Evolutionary conservation across 345 rosid genomes (phyloP), one percentile per base, ranked within the genome.

Genomic region (Psidium guajava): DNA sequence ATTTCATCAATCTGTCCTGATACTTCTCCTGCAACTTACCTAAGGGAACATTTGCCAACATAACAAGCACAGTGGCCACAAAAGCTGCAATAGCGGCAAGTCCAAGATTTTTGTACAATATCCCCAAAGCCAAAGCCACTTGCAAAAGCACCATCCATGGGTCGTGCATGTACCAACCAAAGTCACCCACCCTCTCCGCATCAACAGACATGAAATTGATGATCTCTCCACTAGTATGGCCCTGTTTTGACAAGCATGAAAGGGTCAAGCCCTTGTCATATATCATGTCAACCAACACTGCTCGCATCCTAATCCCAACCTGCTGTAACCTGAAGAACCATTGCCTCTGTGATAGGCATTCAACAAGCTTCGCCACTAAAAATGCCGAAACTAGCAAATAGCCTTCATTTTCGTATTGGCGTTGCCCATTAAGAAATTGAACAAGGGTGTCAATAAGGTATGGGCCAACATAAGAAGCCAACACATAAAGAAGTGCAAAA

Each of bases 181-280:
- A 93, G 40, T 86, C 91, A 86, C 88, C 93, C 53, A 94, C 42
- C 87, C 94, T 91, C 88, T 92, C 92, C 1, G 95, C 94, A 89
- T 94, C 97, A 44, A 93, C 96, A 5, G 93, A 89, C 93, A 94
- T 93, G 87, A 91, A 88, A 86, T 94, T 94, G 83, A 94, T 92
- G 61, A 94, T 92, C 91, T 94, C 97, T 22, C 97, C 97, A 83
- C 96, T 93, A 24, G 92, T 93, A 54, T 89, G 91, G 22, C 93
- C 91, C 86, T 93, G 93, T 85, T 90, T 92, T 24, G 94, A 90
- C 8, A 86, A 91, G 74, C 91, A 87, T 3, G 95, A 92, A 85
- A 94, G 94, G 4, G 91, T 90, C 88, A 94, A 84, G 74, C 93
- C 93, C 86, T 94, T 94, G 55, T 92, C 92, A 69, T 94, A 94